Conservation (phyloP, 768 basidiomycete genomes). For the Podaxis carcinomalis region DNA sequence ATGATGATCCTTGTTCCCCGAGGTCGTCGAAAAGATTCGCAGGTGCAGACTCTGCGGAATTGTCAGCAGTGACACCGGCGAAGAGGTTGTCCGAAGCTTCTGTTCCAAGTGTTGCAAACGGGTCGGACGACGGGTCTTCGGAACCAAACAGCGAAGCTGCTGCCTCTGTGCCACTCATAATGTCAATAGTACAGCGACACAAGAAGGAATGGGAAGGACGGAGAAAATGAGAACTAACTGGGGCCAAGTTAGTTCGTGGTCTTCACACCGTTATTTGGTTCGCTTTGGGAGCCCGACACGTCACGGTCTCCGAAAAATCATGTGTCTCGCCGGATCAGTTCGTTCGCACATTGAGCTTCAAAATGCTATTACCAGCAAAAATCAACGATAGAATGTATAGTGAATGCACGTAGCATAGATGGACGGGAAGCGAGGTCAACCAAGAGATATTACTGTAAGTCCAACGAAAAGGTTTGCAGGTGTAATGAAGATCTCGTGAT, state of each 20-base stretch:
- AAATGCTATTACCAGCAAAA: background rate
- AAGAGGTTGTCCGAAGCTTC: constrained; percentile 8
- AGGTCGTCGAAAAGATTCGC: background rate
- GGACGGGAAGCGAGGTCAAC: background rate
- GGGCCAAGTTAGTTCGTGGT: background rate
- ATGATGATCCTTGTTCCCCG: background rate
- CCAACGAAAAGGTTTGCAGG: background rate
- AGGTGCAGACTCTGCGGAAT: background rate
- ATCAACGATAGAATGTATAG: background rate
- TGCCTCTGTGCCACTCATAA: constrained; percentile 68
- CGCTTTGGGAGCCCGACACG: constrained; percentile 15
- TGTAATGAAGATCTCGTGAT: background rate
- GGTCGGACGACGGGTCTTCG: constrained; percentile 57
- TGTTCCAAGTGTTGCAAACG: constrained; percentile 57
- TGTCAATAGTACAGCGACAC: background rate
- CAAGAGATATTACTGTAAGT: background rate
- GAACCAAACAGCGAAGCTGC: constrained; percentile 79
- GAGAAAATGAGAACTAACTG: background rate
- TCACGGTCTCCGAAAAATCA: constrained; percentile 7
- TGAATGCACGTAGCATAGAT: background rate
- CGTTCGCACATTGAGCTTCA: background rate
- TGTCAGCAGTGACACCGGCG: background rate
- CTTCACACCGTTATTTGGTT: constrained; percentile 13
- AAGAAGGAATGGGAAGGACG: background rate
- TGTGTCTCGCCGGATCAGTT: constrained; percentile 1